Evolutionary conservation across 2,329 filamentous ascomycete genomes (phyloP), one percentile per base, ranked within the genome.

Genomic region (Fusarium lateritium): DNA sequence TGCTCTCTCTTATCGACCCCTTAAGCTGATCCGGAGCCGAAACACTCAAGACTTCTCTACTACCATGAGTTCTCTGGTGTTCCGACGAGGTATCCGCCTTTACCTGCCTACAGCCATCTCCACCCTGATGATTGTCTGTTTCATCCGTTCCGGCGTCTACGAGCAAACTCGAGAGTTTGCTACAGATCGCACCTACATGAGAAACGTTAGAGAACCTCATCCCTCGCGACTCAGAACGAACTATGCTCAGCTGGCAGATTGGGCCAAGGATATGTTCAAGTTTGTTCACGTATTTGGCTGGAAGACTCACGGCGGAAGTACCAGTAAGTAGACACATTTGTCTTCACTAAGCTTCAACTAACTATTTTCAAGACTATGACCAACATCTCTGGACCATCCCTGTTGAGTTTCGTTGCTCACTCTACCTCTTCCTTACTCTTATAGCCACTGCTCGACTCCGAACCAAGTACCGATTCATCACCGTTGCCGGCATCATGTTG

Each of bases 351-450:
- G 10, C 13, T 7, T 17, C n/a, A 10, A 17, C 46, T 55, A 43
- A 56, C 43, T 9, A 28, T 44, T 19, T 28, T 31, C 9, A 53
- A 75, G 80, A 76, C 22, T 87, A 88, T 70, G 86, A 89, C 70
- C 81, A 86, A 26, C 88, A 90, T 65, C 76, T 89, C 24, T 90
- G 88, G 88, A 89, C 88, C 7, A 89, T 90, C 43, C 87, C 88
- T 4, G 83, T 88, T 46, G 88, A 90, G 74, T 88, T 87, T 71
- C 81, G 85, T 62, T 86, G 84, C 74, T 88, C 86, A 4, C 83
- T 90, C 74, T 81, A 86, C 60, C 80, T 89, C 11, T 89, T 89
- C 75, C 76, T 89, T 9, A 80, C 82, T 14, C 76, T 88, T 22
- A 62, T 88, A 6, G 86, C 81, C 21, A 82, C 84, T 11, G 84